Evolutionary conservation across 2,329 filamentous ascomycete genomes (phyloP), one percentile per base, ranked within the genome.

Genomic region (Myriosclerotinia curreyana): DNA sequence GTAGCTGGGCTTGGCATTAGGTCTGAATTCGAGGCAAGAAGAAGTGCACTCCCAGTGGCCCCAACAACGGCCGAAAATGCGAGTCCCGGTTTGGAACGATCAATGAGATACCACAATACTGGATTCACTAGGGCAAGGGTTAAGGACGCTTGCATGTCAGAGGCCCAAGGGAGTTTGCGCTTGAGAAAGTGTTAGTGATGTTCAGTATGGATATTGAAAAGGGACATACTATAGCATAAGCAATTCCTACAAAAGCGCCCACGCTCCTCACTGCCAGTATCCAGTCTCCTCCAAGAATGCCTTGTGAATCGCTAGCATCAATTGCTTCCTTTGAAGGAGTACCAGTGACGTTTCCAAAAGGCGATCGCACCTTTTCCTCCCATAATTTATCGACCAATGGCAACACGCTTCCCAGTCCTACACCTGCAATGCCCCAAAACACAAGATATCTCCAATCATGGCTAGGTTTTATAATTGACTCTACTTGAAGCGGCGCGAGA

Each of bases 71-170:
- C 82, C 0, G 91, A 92, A 63, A 97, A 83, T 42, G 95, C 79
- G 70, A 98, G 89, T 5, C 95, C 95, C 0, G 92, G 84, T 69
- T 86, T 87, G 54, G 92, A 95, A 59, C 94, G 90, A 77, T 99
- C 95, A 73, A 99, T 90, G 31, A 98, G 82, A 77, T 96, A 99
- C 95, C 95, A 99, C 22, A 99, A 80, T 12, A 95, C 89, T 1
- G 95, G 94, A 74, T 98, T 98, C 25, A 90, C 91, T 66, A 98
- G 85, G 28, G 92, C 91, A 56, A 99, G 86, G 0, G 93, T 95
- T 34, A 96, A 77, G 1, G 93, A 96, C 25, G 96, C 87, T 77
- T 99, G 95, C n/a, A 96, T 85, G 1, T 92, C 95, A 11, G 93
- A 97, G 71, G 93, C 85, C 95, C 95, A 99, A 1, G 92, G 90